Base-by-base conservation (phyloP, 1,284 basidiomycete species). In the Waitea zeae region DNA sequence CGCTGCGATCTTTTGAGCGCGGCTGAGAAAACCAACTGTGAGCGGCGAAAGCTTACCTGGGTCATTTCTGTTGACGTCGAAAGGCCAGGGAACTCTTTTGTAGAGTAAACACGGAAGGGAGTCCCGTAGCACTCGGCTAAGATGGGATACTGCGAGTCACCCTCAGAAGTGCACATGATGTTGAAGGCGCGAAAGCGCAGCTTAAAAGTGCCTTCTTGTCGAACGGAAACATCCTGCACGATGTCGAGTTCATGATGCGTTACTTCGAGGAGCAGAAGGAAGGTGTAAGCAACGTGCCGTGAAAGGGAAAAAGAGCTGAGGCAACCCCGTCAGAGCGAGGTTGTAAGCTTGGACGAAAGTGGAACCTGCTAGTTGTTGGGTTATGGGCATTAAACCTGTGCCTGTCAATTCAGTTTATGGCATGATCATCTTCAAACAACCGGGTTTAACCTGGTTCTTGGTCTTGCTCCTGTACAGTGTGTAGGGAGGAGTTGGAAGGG, bases 1-100 rank as follows among this genome's bases (percentile, higher is more conserved):
- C 64, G 80, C 34, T 73, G 68, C 12, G 80, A 84, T 46, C 62
- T 84, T 15, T 53, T 82, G 40, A 82, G 80, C 41, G 70, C 80
- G 9, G 83, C 84, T 49, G 75, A 74, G 49, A 77, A 78, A 51
- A n/a, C n/a, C n/a, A n/a, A n/a, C n/a, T n/a, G n/a, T n/a, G n/a
- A n/a, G n/a, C n/a, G n/a, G n/a, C n/a, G n/a, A n/a, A n/a, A n/a
- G 22, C 22, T n/a, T 7, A 59, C 60, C 46, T 56, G 54, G 12
- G 59, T 64, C 35, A 64, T 42, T 15, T 57, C 50, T 7, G 62
- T 65, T 5, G 59, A 56, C 3, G 53, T 53, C 35, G 51, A 50
- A 15, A 62, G 40, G 2, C 62, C 62, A 17, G 61, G 60, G 45
- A 62, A 65, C 44, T 58, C 53, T 36, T 57, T 52, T 3, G 57